Evolutionary conservation across 495 filamentous ascomycete species (phyloP).

Genomic region (Penicillium goetzii): DNA sequence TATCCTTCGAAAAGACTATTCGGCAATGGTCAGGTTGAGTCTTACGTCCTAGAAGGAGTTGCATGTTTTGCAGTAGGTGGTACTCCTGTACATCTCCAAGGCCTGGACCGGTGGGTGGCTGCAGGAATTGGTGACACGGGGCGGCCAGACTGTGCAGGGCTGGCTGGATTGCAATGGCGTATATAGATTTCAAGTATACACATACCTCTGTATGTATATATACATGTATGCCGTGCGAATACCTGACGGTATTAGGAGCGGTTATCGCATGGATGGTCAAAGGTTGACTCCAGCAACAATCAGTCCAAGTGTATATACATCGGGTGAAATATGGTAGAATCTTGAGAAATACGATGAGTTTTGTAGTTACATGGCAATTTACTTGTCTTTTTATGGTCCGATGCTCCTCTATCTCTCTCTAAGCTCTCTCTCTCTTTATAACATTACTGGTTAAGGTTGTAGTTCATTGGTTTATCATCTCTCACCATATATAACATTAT

Average conservation of each 20-base stretch:
- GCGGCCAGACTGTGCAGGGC: constrained; percentile 1
- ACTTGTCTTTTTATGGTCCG: no score
- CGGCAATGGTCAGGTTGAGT: no score
- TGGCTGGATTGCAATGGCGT: background rate
- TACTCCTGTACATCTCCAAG: background rate
- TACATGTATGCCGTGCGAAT: background rate
- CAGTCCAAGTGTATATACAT: no score
- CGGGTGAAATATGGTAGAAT: no score
- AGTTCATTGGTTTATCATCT: background rate
- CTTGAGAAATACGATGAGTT: no score
- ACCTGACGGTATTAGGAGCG: background rate
- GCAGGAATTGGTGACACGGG: background rate
- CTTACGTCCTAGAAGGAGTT: background rate
- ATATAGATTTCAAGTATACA: background rate
- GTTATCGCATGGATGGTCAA: no score
- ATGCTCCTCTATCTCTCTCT: no score
- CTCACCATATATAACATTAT: no score
- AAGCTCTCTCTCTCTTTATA: background rate
- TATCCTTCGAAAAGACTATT: no score
- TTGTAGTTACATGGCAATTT: no score
- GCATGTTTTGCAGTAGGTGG: background rate
- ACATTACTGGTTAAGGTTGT: background rate
- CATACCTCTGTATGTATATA: background rate
- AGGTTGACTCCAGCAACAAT: no score
- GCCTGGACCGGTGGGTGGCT: background rate